Base-by-base conservation (phyloP, 345 rosid genomes). In the Eutrema japonicum region DNA sequence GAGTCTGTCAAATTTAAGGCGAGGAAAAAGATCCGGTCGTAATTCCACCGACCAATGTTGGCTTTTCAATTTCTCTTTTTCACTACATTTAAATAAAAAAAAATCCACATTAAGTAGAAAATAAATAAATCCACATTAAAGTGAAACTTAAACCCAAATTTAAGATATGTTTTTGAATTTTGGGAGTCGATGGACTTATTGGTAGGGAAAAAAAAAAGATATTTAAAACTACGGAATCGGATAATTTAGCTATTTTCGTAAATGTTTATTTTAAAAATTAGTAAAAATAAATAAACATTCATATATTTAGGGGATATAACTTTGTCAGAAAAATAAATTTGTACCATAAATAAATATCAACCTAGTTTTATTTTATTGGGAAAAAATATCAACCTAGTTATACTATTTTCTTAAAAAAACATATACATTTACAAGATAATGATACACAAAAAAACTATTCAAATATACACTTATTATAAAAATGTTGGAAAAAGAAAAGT, bases 21-120 rank as follows among this genome's bases (percentile, higher is more conserved):
- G 38, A 55, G 0, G 35, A 76, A 26, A 46, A 16, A 63, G 75
- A 62, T 63, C 66, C 64, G 75, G 75, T 76, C 79, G 40, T 76
- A 0, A 16, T 68, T 41, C 55, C 56, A 43, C 74, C 69, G 79
- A 61, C 79, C 74, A 68, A 52, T 62, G 33, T 46, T 66, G 52
- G 60, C 66, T 73, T 63, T 46, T 55, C 38, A 66, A 50, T 54
- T 33, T 67, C n/a, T n/a, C 8, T 1, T 16, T 38, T 26, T 36
- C 8, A 38, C 49, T 27, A 12, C 50, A 48, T 42, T 72, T 41
- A 32, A 6, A 13, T 30, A 6, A 6, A 32, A 14, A 32, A 9
- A 10, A 16, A 13, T 6, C 6, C 36, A 51, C 7, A 27, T 10
- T 27, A 10, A 10, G 6, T 32, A 6, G 11, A 52, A 52, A 26